Percentiles rank a stretch among this genome's conserved stretches.
phyloP scores from a whole-genome alignment of 2,329 filamentous ascomycete genomes.

The Aspergillus costaricaensis region DNA sequence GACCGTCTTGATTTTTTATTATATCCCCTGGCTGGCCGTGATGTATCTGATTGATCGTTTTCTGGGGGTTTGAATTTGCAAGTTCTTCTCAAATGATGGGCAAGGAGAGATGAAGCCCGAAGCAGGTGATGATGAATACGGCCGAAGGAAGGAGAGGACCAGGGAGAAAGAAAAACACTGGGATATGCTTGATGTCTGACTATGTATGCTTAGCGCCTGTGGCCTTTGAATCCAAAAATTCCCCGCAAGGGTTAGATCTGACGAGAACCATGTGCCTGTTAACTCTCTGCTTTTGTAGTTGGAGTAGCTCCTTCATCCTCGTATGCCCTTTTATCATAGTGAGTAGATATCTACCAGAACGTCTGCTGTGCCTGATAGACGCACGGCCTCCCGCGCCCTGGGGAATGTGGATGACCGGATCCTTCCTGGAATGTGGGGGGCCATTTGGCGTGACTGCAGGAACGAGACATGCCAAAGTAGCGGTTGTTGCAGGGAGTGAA shows the following conservation, averaged over 20 bases:
- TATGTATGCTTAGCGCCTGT: slow-evolving; percentile 20
- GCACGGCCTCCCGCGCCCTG: not conserved
- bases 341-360: too few species aligned
- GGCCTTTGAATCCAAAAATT: slow-evolving; percentile 11
- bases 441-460: not conserved
- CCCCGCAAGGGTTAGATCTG: slow-evolving; percentile 4
- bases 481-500: too few species aligned
- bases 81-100: slow-evolving; percentile 5
- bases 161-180: slow-evolving; percentile 7
- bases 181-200: slow-evolving; percentile 18
- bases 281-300: not conserved
- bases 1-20: slow-evolving; percentile 14
- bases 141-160: slow-evolving; percentile 5
- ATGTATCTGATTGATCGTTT: slow-evolving; percentile 20
- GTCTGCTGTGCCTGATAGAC: not conserved
- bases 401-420: not conserved
- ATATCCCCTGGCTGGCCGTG: slow-evolving; percentile 22
- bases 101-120: slow-evolving; percentile 1
- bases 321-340: too few species aligned
- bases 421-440: not conserved
- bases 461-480: too few species aligned
- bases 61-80: slow-evolving; percentile 11
- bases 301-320: not conserved
- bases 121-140: slow-evolving; percentile 10
- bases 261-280: not conserved